Conservation (phyloP, 2,329 filamentous ascomycete genomes). For the Fusarium sp. region DNA sequence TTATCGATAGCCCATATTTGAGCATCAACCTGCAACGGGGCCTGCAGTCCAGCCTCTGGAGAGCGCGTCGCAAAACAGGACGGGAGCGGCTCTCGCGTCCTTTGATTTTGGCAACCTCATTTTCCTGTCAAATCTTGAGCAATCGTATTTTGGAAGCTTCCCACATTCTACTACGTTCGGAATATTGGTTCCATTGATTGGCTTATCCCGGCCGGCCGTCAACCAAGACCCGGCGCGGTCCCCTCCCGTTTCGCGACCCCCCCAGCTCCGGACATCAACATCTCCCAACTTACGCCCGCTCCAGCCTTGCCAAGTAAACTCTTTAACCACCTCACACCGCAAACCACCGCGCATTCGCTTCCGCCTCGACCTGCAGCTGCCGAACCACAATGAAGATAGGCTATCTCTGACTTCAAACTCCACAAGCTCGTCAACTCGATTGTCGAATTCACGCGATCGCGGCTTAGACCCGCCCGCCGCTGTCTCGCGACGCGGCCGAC, state of each 20-base stretch:
- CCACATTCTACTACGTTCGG: not conserved
- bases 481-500: conserved; percentile 43
- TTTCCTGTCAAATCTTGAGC: not conserved
- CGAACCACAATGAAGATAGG: conserved; percentile 35
- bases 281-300: conserved; percentile 17
- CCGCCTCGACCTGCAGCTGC: conserved; percentile 1
- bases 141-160: not conserved
- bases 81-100: conserved; percentile 15
- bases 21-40: not conserved
- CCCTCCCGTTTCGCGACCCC: conserved; percentile 35
- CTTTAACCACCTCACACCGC: conserved; percentile 37
- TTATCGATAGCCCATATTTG: conserved; percentile 14
- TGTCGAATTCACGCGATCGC: conserved; percentile 36
- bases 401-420: conserved; percentile 1
- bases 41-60: conserved; percentile 17
- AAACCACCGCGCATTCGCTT: conserved; percentile 1
- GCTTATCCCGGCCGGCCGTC: not conserved
- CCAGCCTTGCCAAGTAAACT: conserved; percentile 29
- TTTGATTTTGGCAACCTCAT: conserved; percentile 4
- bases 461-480: conserved; percentile 23
- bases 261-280: conserved; percentile 20
- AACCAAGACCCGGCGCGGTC: conserved; percentile 11
- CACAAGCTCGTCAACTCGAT: conserved; percentile 21
- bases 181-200: not conserved
- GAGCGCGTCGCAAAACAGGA: conserved; percentile 31